Percentiles rank a stretch among this genome's conserved stretches.
phyloP scores from a whole-genome alignment of 1,284 basidiomycete genomes.

The Fomitopsis betulina region DNA sequence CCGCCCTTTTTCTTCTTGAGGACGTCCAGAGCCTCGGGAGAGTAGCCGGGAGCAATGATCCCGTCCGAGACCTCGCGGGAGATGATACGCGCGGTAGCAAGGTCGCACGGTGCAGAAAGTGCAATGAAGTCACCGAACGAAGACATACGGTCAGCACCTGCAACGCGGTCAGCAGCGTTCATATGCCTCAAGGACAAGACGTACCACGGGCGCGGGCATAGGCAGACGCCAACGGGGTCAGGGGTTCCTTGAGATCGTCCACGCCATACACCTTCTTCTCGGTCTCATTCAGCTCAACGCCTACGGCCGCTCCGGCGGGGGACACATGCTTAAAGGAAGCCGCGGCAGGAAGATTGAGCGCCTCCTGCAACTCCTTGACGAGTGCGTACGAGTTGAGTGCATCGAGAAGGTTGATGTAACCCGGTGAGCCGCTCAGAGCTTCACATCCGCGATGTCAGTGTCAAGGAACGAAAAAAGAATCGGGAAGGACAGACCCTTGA shows the following conservation, averaged over 20 bases:
- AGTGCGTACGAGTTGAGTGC: slow-evolving; percentile 97
- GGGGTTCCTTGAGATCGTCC: slow-evolving; percentile 86
- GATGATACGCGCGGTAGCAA: slow-evolving; percentile 94
- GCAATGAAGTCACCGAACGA: slow-evolving; percentile 99
- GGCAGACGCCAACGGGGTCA: slow-evolving; percentile 88
- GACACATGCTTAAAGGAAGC: slow-evolving; percentile 99
- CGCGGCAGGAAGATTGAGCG: slow-evolving; percentile 86
- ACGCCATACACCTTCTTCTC: slow-evolving; percentile 97
- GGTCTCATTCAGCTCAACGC: slow-evolving; percentile 75
- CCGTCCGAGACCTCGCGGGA: slow-evolving; percentile 98
- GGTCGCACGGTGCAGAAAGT: slow-evolving; percentile 88
- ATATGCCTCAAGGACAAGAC: slow-evolving; percentile 15
- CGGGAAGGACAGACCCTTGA: slow-evolving; percentile 66
- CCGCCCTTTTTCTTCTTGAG: slow-evolving; percentile 97
- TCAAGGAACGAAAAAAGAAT: neutral
- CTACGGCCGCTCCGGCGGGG: slow-evolving; percentile 94
- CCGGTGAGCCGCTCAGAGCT: slow-evolving; percentile 93
- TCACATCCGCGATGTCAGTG: slow-evolving; percentile 1
- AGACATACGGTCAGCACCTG: slow-evolving; percentile 97
- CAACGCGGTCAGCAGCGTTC: slow-evolving; percentile 1
- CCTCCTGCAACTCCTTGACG: slow-evolving; percentile 90
- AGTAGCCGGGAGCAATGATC: slow-evolving; percentile 94
- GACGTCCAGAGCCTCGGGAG: slow-evolving; percentile 85
- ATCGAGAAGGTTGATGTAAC: slow-evolving; percentile 99
- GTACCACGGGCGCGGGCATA: slow-evolving; percentile 93